Base-by-base conservation (phyloP, 1,284 basidiomycete species). In the Ustanciosporium gigantosporum region DNA sequence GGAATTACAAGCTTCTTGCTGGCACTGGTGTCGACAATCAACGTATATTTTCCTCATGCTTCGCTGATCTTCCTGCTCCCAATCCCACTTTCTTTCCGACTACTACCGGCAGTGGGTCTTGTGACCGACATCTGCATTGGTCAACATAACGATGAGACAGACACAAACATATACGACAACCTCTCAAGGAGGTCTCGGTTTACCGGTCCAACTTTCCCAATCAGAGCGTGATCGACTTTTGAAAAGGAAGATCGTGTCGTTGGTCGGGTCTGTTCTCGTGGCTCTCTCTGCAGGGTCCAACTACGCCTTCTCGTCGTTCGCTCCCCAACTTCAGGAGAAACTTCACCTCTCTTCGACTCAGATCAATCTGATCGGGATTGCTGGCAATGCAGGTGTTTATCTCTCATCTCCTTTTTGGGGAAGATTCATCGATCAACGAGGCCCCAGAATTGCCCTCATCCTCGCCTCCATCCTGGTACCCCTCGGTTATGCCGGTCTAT, bases 291-390 rank as follows among this genome's bases (percentile, higher is more conserved):
- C 76, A 0, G 78, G 78, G 0, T 71, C 70, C 47, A 79, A 79
- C 50, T 79, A 78, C 36, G 75, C 66, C 15, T 77, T 74, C 39
- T 68, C 65, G 31, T 67, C 66, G 7, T 80, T 74, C 41, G 74
- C 76, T 2, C 78, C 79, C 0, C 79, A 80, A 57, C 64, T 79
- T n/a, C 74, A 76, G 20, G 59, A 70, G 15, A 45, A 31, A 5
- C 64, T 79, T 21, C 74, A 78, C 38, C 68, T 80, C 14, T 70
- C 73, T 0, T 72, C 69, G 5, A 75, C 73, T 1, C 70, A 79
- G 50, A 62, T 78, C 60, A 79, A 79, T 52, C 57, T 80, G 7
- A 73, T 80, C 25, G 77, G 76, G n/a, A 73, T 78, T 8, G 66
- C 71, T 2, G 79, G 79, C 11, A 79, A 79, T 52, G 70, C 76